Percentiles rank a stretch among this genome's conserved stretches.
These are phyloP conservation scores for Pseudogymnoascus sp. DNA, from an alignment of 2,329 filamentous ascomycete species.

Conservation along the genomic window DNA sequence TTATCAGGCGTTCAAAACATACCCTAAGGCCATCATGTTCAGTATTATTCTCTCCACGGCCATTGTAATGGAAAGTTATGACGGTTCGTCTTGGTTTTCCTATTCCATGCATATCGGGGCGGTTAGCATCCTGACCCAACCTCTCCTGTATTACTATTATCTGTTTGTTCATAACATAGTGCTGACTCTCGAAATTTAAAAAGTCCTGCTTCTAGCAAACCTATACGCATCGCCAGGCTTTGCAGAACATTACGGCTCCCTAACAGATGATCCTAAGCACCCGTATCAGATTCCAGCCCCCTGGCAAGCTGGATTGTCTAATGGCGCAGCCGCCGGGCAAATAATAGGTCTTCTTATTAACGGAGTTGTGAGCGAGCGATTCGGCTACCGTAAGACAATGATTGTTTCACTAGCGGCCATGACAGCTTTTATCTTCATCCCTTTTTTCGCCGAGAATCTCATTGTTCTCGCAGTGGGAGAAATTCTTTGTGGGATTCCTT, in stretches of 20 bases:
- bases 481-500: slow-evolving; percentile 43
- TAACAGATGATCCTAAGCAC: not conserved
- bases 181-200: not conserved
- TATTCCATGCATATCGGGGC: not conserved
- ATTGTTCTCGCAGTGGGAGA: slow-evolving; percentile 39
- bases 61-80: slow-evolving; percentile 40
- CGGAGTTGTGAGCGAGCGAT: slow-evolving; percentile 40
- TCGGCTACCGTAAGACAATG: slow-evolving; percentile 43
- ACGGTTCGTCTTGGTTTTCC: slow-evolving; percentile 21
- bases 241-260: slow-evolving; percentile 25
- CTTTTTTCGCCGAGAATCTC: slow-evolving; percentile 42
- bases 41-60: slow-evolving; percentile 32
- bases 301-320: slow-evolving; percentile 39
- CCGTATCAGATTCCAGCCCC: slow-evolving; percentile 35
- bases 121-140: not conserved
- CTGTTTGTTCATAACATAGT: slow-evolving; percentile 23
- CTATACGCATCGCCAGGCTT: not conserved
- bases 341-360: slow-evolving; percentile 38
- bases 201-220: not conserved
- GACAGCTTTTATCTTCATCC: slow-evolving; percentile 37
- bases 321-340: slow-evolving; percentile 35
- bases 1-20: not conserved
- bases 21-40: not conserved
- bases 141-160: slow-evolving; percentile 26
- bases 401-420: slow-evolving; percentile 25